Evolutionary conservation across 768 basidiomycete species (phyloP).

Genomic region (Suillus tomentosus): DNA sequence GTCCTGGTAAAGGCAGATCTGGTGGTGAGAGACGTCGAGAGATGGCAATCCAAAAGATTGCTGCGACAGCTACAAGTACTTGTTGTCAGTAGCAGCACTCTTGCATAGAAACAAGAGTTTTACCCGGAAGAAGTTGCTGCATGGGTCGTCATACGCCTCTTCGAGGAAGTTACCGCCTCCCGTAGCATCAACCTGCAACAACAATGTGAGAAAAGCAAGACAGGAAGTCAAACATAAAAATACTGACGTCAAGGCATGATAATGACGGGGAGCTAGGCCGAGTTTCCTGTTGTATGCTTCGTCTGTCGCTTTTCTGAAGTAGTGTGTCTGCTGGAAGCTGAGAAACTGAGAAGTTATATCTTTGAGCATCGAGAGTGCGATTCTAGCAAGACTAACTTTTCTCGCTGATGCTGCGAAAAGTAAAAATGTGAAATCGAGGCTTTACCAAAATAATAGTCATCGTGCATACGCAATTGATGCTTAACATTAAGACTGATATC

Average conservation of each 20-base stretch:
- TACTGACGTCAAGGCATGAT: background rate
- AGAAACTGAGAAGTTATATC: background rate
- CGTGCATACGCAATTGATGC: conserved; percentile 11
- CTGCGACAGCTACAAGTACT: too few species aligned
- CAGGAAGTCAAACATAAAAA: background rate
- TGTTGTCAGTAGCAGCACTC: too few species aligned
- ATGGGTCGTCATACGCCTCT: too few species aligned
- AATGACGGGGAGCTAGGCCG: background rate
- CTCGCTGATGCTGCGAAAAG: conserved; percentile 7
- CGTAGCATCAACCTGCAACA: too few species aligned
- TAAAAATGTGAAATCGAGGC: background rate
- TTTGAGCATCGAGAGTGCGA: background rate
- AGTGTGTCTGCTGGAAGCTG: background rate
- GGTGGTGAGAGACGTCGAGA: too few species aligned
- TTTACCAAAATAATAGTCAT: background rate
- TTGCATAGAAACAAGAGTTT: too few species aligned
- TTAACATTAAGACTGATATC: background rate
- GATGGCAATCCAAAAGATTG: too few species aligned
- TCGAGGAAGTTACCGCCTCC: too few species aligned
- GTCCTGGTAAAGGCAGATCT: too few species aligned
- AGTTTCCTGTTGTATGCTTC: background rate
- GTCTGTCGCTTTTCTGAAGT: background rate
- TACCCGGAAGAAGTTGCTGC: too few species aligned
- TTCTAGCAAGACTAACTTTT: conserved; percentile 9
- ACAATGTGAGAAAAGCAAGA: background rate